These are phyloP conservation scores for Saccharomycopsis fermentans DNA, from an alignment of 805 yeast species.

Conservation along the genomic window DNA sequence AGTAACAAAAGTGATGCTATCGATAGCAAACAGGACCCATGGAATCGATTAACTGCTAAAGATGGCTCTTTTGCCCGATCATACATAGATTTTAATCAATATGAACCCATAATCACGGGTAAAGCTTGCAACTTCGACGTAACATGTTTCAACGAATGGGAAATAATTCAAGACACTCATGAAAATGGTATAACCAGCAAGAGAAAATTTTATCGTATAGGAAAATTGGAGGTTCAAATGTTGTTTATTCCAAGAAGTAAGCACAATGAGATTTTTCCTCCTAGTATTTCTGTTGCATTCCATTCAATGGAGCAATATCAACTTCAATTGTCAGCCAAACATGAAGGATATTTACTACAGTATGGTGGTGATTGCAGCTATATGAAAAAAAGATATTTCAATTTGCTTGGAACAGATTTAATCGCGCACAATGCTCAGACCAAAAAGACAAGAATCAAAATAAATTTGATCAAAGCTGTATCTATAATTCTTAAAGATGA, in stretches of 20 bases:
- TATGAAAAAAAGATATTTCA: constrained; percentile 66
- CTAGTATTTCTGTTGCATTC: constrained; percentile 47
- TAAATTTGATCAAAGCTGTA: constrained; percentile 59
- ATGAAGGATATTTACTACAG: constrained; percentile 70
- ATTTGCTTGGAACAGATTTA: constrained; percentile 55
- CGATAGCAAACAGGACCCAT: constrained; percentile 33
- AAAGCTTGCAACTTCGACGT: constrained; percentile 40
- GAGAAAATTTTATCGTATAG: constrained; percentile 47
- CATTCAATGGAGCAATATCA: constrained; percentile 30
- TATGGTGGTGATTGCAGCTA: constrained; percentile 80
- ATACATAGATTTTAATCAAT: constrained; percentile 51
- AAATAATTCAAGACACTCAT: constrained; percentile 16
- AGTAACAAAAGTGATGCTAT: constrained; percentile 14
- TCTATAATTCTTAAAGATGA: background rate
- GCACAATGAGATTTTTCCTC: constrained; percentile 52
- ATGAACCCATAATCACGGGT: constrained; percentile 49
- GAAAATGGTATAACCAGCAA: constrained; percentile 23
- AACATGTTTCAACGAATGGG: constrained; percentile 81
- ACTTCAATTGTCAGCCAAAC: constrained; percentile 26
- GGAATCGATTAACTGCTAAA: constrained; percentile 58
- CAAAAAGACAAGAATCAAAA: constrained; percentile 59
- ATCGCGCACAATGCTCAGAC: constrained; percentile 65
- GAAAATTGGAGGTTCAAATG: constrained; percentile 55
- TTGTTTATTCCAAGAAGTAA: constrained; percentile 55
- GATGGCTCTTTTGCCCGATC: constrained; percentile 88